These are phyloP conservation scores for Steccherinum ochraceum DNA, from an alignment of 768 basidiomycete species.

Conservation along the genomic window DNA sequence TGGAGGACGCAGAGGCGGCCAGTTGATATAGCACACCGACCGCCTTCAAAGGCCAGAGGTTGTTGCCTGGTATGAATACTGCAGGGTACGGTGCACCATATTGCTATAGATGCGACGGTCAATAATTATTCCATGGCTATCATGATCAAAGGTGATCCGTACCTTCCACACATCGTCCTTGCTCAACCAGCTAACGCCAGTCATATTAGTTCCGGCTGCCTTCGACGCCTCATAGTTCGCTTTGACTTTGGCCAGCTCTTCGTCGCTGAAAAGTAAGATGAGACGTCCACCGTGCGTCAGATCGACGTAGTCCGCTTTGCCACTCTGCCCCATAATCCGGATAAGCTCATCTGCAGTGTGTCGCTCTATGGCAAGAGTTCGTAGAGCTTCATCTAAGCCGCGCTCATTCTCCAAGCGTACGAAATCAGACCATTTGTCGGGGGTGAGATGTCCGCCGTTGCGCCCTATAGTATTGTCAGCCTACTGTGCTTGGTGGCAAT, in stretches of 20 bases:
- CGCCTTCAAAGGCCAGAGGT: conserved; percentile 79
- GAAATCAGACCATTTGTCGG: conserved; percentile 43
- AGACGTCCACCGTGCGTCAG: conserved; percentile 53
- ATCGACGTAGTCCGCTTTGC: conserved; percentile 48
- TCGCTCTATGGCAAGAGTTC: conserved; percentile 48
- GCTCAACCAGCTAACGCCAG: conserved; percentile 38
- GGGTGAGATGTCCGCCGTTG: conserved; percentile 74
- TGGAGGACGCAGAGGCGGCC: conserved; percentile 17
- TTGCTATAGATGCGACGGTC: conserved; percentile 17
- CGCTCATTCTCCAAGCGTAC: conserved; percentile 27
- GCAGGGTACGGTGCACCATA: conserved; percentile 48
- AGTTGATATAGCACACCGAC: conserved; percentile 57
- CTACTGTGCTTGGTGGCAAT: conserved; percentile 1
- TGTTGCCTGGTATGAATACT: conserved; percentile 46
- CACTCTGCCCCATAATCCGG: conserved; percentile 37
- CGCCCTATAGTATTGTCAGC: conserved; percentile 40
- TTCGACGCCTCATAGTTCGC: conserved; percentile 49
- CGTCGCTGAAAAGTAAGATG: conserved; percentile 39
- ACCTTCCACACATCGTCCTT: conserved; percentile 45
- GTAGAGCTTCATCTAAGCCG: conserved; percentile 49
- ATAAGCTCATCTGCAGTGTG: conserved; percentile 47
- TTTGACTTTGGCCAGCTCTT: conserved; percentile 32
- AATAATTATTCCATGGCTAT: neutral
- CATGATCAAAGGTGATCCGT: conserved; percentile 5
- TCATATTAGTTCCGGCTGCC: conserved; percentile 43